Conservation (phyloP, 495 filamentous ascomycete species). For the Halenospora varia region DNA sequence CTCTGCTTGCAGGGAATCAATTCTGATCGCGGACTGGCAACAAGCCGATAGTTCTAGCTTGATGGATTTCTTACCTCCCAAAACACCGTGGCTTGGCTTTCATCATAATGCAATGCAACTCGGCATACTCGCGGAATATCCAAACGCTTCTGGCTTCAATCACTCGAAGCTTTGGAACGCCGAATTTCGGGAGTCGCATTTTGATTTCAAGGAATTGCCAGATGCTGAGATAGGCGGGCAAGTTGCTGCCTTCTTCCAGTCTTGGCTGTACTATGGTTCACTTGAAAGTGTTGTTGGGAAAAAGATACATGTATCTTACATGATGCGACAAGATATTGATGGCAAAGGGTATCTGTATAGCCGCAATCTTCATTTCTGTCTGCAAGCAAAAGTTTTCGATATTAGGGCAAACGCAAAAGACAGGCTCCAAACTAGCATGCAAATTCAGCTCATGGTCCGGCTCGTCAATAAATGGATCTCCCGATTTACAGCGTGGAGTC, state of each 20-base stretch:
- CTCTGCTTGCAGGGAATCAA: background rate
- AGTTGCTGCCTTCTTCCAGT: background rate
- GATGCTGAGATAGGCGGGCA: background rate
- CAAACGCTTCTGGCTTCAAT: background rate
- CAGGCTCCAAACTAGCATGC: background rate
- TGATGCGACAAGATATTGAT: background rate
- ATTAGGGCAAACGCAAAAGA: background rate
- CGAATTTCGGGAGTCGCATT: background rate
- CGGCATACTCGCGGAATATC: background rate
- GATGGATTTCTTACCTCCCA: background rate
- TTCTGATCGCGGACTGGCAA: background rate
- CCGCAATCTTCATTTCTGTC: background rate
- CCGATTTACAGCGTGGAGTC: background rate
- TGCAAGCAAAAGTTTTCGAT: background rate
- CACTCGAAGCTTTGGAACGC: background rate
- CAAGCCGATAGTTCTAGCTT: background rate
- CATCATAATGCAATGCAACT: background rate
- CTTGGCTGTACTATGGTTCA: background rate
- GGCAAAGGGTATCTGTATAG: background rate
- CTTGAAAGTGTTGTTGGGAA: background rate
- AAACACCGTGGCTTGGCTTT: background rate
- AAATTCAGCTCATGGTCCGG: background rate
- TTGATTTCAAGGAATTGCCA: background rate
- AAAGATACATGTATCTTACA: constrained; percentile 1
- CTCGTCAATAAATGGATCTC: background rate